Evolutionary conservation across 225 moss, liverwort and hornwort genomes (phyloP), one percentile per base, ranked within the genome.

Genomic region (Sphagnum tenellum): DNA sequence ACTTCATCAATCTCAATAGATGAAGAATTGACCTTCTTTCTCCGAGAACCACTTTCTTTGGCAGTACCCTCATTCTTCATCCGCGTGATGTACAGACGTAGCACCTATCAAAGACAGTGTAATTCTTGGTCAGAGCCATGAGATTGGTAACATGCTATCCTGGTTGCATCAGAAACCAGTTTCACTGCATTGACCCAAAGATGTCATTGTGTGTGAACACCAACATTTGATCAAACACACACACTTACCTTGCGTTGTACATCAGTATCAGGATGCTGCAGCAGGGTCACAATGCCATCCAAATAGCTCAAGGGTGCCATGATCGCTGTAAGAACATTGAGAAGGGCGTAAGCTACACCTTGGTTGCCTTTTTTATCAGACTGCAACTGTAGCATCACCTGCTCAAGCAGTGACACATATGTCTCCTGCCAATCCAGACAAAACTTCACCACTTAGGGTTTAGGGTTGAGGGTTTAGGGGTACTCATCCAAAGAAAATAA

Each of bases 371-470:
- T 98, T 63, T 69, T 81, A 49, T 78, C 69, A 54, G 75, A 81
- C 72, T 89, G 83, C 63, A 98, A 76, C 65, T 93, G 90, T 69
- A 86, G 64, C 4, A 98, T 82, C 51, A 83, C 93, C 83, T 89
- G 80, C 68, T 86, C 86, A 67, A 98, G 71, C 9, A 98, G 77
- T 48, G 80, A 74, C 66, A 93, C 89, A 77, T 79, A 98, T 59
- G 93, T 72, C 45, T 79, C 81, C 96, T 98, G 87, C 60, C 70
- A 59, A 4, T 60, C 29, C 29, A 29, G 29, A 29, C 29, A 29
- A 29, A 29, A 29, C 29, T 29, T 29, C 29, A 29, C 29, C 29
- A 29, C 1, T 29, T 29, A 29, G 29, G 29, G 29, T 29, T 29
- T 29, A 29, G 29, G 29, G 29, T 29, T 29, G 29, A 29, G 29